Conservation (phyloP, 805 yeast species). For the Starmerella sp. region DNA sequence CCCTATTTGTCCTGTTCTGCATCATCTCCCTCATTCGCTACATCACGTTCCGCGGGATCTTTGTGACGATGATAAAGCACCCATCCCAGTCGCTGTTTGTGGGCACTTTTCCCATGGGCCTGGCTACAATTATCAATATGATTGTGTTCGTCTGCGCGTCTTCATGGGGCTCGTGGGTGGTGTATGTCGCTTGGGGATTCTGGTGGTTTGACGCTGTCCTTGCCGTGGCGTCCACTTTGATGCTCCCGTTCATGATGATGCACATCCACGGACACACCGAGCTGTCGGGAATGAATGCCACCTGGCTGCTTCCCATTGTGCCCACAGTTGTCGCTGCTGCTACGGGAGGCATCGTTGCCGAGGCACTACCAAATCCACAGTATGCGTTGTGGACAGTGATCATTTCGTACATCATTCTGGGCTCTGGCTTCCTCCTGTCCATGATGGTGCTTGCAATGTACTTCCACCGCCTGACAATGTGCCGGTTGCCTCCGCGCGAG, state of each 20-base stretch:
- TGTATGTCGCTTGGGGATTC: not conserved
- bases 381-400: not conserved
- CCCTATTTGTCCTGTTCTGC: not conserved
- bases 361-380: not conserved
- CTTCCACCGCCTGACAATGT: conserved; percentile 3
- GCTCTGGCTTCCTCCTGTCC: not conserved
- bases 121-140: not conserved
- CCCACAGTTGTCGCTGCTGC: conserved; percentile 1
- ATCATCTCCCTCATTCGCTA: not conserved
- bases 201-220: conserved; percentile 4
- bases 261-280: not conserved
- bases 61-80: not conserved
- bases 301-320: conserved; percentile 1
- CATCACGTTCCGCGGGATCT: not conserved
- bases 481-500: conserved; percentile 3
- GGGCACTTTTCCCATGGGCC: conserved; percentile 5
- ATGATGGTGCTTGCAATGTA: not conserved
- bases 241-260: conserved; percentile 1
- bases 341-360: not conserved
- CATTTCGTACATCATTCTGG: not conserved
- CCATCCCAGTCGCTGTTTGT: conserved; percentile 1
- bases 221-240: not conserved
- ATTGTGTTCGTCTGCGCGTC: not conserved
- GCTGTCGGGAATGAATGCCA: not conserved
- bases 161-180: not conserved